Conservation (phyloP, 179 eudicot genomes). For the Silene noctiflora region DNA sequence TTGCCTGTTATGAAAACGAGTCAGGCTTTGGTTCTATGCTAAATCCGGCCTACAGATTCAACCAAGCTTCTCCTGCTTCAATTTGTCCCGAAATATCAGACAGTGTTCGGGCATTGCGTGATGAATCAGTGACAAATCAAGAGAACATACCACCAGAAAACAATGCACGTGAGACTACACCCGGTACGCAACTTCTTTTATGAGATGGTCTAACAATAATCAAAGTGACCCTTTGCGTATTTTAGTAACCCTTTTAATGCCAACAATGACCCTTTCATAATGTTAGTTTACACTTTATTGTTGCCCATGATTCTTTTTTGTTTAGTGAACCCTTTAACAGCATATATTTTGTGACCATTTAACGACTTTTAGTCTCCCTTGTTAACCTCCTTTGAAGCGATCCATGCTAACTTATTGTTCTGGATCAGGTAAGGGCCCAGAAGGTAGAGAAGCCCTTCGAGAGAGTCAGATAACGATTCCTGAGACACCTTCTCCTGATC, state of each 20-base stretch:
- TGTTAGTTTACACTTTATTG: no score
- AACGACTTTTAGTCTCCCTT: no score
- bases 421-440: slow-evolving; percentile 64
- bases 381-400: no score
- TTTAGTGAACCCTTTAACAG: no score
- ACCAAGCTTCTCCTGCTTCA: slow-evolving; percentile 49
- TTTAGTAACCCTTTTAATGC: no score
- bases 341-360: no score
- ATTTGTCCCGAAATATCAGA: slow-evolving; percentile 72
- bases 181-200: slow-evolving; percentile 26
- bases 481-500: slow-evolving; percentile 99
- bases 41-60: slow-evolving; percentile 34
- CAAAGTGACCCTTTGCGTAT: no score
- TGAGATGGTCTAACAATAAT: no score
- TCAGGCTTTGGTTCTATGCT: slow-evolving; percentile 40
- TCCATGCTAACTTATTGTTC: background rate
- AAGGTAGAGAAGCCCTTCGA: slow-evolving; percentile 58
- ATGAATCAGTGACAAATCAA: slow-evolving; percentile 50
- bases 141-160: slow-evolving; percentile 84
- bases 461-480: slow-evolving; percentile 84
- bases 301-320: no score
- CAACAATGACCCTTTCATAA: no score
- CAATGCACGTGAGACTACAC: slow-evolving; percentile 62
- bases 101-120: slow-evolving; percentile 31
- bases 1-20: slow-evolving; percentile 71